Evolutionary conservation across 306 rosid species (phyloP).

Genomic region (Inga laurina): DNA sequence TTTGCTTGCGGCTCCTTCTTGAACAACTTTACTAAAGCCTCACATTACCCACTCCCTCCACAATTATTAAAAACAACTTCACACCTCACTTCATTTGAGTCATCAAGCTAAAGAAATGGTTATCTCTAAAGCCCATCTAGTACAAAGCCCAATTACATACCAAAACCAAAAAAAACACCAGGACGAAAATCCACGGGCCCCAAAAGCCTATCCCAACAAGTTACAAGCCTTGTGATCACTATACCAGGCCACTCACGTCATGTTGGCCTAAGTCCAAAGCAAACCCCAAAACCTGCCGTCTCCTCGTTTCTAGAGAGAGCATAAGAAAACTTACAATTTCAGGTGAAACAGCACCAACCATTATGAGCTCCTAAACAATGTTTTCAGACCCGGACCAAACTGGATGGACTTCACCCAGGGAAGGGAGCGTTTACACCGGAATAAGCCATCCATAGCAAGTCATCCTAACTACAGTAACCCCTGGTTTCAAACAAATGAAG

Average conservation of each 20-base stretch:
- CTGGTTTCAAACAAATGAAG: conserved; percentile 30
- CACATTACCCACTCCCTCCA: not conserved
- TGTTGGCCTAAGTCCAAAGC: no score
- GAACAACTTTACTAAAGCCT: not conserved
- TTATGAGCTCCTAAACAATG: not conserved
- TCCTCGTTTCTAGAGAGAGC: not conserved
- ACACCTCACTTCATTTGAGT: not conserved
- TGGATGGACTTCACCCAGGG: no score
- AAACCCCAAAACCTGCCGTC: not conserved
- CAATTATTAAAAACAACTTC: not conserved
- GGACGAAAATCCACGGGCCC: not conserved
- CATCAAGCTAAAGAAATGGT: not conserved
- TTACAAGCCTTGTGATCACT: not conserved
- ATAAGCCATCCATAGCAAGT: no score
- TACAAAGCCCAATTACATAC: not conserved
- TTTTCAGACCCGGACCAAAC: no score
- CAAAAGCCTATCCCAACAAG: not conserved
- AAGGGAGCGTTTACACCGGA: no score
- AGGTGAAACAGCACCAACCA: not conserved
- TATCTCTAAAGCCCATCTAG: not conserved
- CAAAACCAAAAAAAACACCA: not conserved
- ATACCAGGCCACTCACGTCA: not conserved
- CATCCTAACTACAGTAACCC: conserved; percentile 13
- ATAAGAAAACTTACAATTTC: not conserved
- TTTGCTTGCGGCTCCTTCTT: not conserved